Evolutionary conservation across 1,284 basidiomycete genomes (phyloP).

Genomic region (Microbotryum scabiosae): DNA sequence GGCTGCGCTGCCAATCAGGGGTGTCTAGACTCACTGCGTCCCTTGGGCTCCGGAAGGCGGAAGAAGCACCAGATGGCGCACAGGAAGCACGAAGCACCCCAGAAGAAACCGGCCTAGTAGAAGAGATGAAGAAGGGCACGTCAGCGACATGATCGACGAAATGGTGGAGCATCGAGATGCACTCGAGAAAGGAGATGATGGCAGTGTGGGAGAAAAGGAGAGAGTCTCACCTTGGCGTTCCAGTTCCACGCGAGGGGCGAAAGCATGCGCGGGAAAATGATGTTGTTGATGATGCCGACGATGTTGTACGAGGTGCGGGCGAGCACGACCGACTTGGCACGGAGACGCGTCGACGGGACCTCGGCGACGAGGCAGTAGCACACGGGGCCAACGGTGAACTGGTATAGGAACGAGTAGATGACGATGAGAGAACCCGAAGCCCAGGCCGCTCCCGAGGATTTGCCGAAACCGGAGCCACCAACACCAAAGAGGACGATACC

Average conservation of each 20-base stretch:
- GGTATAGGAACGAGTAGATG: constrained; percentile 43
- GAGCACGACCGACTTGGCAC: constrained; percentile 48
- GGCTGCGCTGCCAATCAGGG: too few species aligned
- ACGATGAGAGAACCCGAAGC: constrained; percentile 44
- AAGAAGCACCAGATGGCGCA: constrained; percentile 40
- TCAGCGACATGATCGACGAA: too few species aligned
- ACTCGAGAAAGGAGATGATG: not conserved
- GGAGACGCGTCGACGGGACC: constrained; percentile 43
- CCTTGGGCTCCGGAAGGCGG: constrained; percentile 42
- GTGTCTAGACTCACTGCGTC: too few species aligned
- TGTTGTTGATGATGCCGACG: constrained; percentile 34
- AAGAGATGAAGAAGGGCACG: not conserved
- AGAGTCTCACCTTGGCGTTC: constrained; percentile 36
- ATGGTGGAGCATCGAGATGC: too few species aligned
- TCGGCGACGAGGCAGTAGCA: constrained; percentile 46
- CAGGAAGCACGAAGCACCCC: constrained; percentile 39
- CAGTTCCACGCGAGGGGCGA: constrained; percentile 45
- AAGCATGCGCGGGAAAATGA: constrained; percentile 45
- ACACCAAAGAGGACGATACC: constrained; percentile 44
- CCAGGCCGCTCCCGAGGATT: constrained; percentile 29
- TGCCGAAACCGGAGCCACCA: constrained; percentile 44
- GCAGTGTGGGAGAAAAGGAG: not conserved
- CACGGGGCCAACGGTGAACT: constrained; percentile 41
- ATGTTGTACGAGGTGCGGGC: constrained; percentile 46
- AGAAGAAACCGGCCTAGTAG: constrained; percentile 37